Evolutionary conservation across 148 eudicot genomes (phyloP).

Genomic region (Fagopyrum homotropicum): DNA sequence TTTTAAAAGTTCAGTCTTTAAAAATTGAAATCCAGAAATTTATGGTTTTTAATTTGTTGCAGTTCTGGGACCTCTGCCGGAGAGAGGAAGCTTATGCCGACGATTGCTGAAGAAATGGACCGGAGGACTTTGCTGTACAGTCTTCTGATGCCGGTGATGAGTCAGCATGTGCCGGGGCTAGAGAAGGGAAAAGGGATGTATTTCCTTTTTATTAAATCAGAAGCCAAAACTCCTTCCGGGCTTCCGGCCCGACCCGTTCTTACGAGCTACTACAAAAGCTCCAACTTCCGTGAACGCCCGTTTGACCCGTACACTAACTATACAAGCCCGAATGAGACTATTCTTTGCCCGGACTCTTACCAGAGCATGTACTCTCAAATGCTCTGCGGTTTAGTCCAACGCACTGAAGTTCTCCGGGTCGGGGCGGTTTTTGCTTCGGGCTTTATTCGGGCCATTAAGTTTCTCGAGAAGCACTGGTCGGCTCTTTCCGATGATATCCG

Average conservation of each 20-base stretch:
- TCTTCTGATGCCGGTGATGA: conserved; percentile 74
- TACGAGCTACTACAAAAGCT: conserved; percentile 68
- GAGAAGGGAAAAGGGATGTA: conserved; percentile 82
- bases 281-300: conserved; percentile 42
- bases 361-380: conserved; percentile 84
- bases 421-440: conserved; percentile 85
- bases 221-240: conserved; percentile 62
- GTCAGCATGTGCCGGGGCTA: conserved; percentile 55
- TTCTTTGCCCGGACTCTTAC: conserved; percentile 63
- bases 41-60: not conserved
- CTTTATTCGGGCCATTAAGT: conserved; percentile 70
- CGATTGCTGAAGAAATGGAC: conserved; percentile 61
- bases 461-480: conserved; percentile 59
- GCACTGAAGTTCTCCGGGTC: conserved; percentile 59
- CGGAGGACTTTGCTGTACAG: conserved; percentile 55
- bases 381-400: conserved; percentile 57
- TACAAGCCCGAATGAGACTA: conserved; percentile 70
- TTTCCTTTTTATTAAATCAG: conserved; percentile 61
- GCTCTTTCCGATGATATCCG: conserved; percentile 41
- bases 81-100: conserved; percentile 76
- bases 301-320: conserved; percentile 66
- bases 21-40: not conserved
- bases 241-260: conserved; percentile 64
- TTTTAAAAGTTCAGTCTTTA: not conserved
- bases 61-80: conserved; percentile 86